Evolutionary conservation across 805 yeast species (phyloP), one percentile per base, ranked within the genome.

Genomic region (Yamadazyma tumulicola): DNA sequence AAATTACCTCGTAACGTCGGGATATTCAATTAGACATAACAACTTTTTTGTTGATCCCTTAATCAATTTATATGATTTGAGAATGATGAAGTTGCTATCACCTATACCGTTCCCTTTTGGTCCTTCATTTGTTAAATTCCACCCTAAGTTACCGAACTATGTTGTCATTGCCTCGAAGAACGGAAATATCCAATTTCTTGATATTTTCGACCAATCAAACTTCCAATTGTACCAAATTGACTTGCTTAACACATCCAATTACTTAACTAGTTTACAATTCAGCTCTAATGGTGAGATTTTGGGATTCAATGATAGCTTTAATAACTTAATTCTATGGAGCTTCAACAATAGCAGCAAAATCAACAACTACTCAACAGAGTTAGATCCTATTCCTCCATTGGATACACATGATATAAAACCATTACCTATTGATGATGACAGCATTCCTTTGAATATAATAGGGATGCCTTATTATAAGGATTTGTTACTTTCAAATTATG

Each of bases 71-170:
- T 87, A 77, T 55, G 97, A 93, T 55, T 55, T 86, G 19, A 72
- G 94, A 42, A 74, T 78, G 38, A 67, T 85, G 75, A 72, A 75
- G 34, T 72, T 88, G 2, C 58, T 81, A 36, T 67, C 94, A 0
- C 96, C 97, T 3, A 69, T 91, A 6, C 77, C 96, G 4, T 87
- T 88, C 50, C 88, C 93, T 1, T 81, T 88, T 0, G 97, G 97
- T 9, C 96, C 97, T 1, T 72, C 84, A 7, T 84, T 74, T 52
- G 93, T 83, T 1, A 72, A 84, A 31, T 69, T 91, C 42, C 97
- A 91, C 60, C 97, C 97, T 5, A 82, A 84, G 41, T 54, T 88
- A 32, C 84, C 96, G 5, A 83, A 85, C 24, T 78, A 83, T 22
- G 75, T 87, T 29, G 55, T 87, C 4, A 78, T 85, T 6, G 82